These are phyloP conservation scores for Tulasnella sp. DNA, from an alignment of 768 basidiomycete species.

Conservation along the genomic window DNA sequence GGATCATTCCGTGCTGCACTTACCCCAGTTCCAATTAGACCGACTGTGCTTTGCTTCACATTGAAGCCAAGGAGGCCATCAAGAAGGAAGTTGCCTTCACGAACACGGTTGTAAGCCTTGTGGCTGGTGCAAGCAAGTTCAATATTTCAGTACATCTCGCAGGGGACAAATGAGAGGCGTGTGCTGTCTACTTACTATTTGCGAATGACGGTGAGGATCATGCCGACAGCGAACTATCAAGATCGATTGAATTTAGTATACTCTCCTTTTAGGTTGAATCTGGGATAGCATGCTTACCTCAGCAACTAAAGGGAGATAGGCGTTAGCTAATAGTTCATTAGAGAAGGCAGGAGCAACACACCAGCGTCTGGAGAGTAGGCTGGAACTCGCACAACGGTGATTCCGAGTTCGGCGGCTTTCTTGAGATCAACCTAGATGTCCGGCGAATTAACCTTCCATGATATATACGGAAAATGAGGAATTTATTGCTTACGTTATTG, in stretches of 20 bases:
- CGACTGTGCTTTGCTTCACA: conserved; percentile 30
- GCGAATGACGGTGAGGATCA: conserved; percentile 24
- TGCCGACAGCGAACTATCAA: conserved; percentile 25
- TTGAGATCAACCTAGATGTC: conserved; percentile 24
- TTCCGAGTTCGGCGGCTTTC: conserved; percentile 22
- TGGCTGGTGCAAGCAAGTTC: conserved; percentile 14
- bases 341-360: background rate
- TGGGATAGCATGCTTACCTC: conserved; percentile 5
- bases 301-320: conserved; percentile 17
- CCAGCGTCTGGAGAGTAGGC: conserved; percentile 26
- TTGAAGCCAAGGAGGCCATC: conserved; percentile 25
- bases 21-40: conserved; percentile 33
- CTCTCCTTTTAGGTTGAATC: background rate
- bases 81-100: conserved; percentile 26
- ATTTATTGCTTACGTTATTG: conserved; percentile 16
- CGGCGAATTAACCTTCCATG: background rate
- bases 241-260: background rate
- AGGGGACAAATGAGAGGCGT: background rate
- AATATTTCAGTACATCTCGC: background rate
- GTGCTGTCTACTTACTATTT: conserved; percentile 22
- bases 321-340: background rate
- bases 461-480: background rate
- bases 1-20: conserved; percentile 20
- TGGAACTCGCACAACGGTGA: conserved; percentile 24
- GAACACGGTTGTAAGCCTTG: conserved; percentile 24